Percentiles rank a stretch among this genome's conserved stretches.
phyloP scores from a whole-genome alignment of 495 filamentous ascomycete genomes.

The Cercophora newfieldiana region DNA sequence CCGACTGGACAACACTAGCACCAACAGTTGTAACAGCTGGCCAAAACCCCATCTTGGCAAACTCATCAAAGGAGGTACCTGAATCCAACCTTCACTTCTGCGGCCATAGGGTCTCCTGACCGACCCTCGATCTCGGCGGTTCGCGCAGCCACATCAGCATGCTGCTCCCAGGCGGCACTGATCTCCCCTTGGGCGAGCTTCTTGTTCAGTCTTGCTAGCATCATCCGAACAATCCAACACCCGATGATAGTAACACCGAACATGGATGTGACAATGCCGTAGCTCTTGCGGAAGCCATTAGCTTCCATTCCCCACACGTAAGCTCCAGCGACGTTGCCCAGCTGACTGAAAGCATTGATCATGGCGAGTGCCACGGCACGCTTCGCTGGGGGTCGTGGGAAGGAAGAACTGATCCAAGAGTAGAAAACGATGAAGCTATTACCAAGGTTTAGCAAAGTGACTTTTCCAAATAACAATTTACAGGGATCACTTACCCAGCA shows the following conservation, averaged over 20 bases:
- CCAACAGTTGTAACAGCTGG: background rate
- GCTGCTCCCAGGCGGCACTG: background rate
- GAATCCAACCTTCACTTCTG: background rate
- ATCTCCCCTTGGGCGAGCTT: slow-evolving; percentile 57
- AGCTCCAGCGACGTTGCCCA: slow-evolving; percentile 68
- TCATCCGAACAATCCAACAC: slow-evolving; percentile 52
- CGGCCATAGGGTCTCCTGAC: background rate
- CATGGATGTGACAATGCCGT: slow-evolving; percentile 63
- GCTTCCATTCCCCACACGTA: slow-evolving; percentile 66
- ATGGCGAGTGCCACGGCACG: slow-evolving; percentile 74
- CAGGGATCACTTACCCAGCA: slow-evolving; percentile 43
- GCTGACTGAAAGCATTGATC: slow-evolving; percentile 76
- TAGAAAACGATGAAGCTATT: slow-evolving; percentile 65
- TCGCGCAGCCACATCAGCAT: slow-evolving; percentile 3
- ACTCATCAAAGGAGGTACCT: slow-evolving; percentile 4
- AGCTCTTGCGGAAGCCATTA: slow-evolving; percentile 42
- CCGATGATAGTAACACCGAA: slow-evolving; percentile 56
- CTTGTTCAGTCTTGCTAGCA: slow-evolving; percentile 65
- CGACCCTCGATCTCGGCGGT: slow-evolving; percentile 1
- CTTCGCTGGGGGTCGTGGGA: slow-evolving; percentile 76
- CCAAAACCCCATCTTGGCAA: background rate
- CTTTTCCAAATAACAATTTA: background rate
- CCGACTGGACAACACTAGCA: background rate
- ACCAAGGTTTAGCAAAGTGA: background rate
- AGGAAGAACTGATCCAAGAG: slow-evolving; percentile 72